These are phyloP conservation scores for Chlorella sp. DNA, from an alignment of 139 green algal genomes.

Conservation along the genomic window DNA sequence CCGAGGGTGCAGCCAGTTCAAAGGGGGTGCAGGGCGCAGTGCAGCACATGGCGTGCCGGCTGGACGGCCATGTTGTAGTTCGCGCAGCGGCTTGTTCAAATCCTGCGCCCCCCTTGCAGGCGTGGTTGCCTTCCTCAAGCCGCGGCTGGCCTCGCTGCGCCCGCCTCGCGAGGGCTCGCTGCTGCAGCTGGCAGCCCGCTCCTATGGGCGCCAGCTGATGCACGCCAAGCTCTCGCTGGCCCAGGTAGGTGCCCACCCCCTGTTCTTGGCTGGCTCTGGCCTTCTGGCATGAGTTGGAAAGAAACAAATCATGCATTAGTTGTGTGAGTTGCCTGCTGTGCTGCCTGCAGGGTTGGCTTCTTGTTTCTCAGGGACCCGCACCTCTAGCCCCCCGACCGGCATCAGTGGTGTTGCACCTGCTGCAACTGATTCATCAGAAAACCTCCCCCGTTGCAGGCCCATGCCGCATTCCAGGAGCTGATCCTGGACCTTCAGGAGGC, in stretches of 20 bases:
- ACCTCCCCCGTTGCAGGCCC: not conserved
- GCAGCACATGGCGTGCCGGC: not conserved
- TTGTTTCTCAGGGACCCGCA: too few relatives aligned
- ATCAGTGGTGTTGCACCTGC: not conserved
- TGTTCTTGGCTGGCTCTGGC: not conserved
- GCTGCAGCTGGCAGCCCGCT: not conserved
- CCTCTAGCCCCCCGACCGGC: too few relatives aligned
- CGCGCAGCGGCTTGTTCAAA: not conserved
- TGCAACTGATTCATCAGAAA: not conserved
- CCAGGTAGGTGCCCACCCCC: not conserved
- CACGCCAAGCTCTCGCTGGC: not conserved
- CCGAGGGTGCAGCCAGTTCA: too few relatives aligned
- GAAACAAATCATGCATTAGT: too few relatives aligned
- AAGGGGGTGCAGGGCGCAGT: not conserved
- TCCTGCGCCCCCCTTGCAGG: not conserved
- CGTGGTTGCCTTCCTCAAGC: not conserved
- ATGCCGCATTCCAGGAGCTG: not conserved
- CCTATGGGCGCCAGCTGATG: not conserved
- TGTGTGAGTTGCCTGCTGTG: not conserved
- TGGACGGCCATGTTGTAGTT: not conserved
- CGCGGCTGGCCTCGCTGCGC: not conserved
- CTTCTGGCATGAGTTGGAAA: not conserved
- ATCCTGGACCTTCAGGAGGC: constrained; percentile 14
- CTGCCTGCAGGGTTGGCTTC: not conserved
- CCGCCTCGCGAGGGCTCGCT: constrained; percentile 7